A percentile compares a stretch with the other conserved stretches of the same genome.
These are phyloP conservation scores for Infundibulicybe gibba DNA, from an alignment of 768 basidiomycete genomes.

Conservation along the genomic window DNA sequence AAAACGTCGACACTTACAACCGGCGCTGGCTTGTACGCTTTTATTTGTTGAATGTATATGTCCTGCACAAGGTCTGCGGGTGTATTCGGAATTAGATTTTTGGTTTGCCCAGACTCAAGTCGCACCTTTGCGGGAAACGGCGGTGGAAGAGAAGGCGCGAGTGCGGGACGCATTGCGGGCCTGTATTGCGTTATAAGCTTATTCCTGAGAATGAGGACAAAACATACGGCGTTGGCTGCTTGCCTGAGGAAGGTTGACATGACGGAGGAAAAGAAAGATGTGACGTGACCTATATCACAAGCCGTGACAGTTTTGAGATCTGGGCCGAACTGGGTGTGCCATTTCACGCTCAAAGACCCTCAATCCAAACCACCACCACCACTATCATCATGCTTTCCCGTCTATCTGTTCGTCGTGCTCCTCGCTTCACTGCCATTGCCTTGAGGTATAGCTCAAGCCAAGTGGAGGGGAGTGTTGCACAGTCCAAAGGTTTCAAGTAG, in stretches of 20 bases:
- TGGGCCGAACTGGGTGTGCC: too few relatives aligned
- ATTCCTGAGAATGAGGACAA: background rate
- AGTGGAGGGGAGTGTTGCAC: constrained; percentile 56
- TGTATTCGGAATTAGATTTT: constrained; percentile 31
- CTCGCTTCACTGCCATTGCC: constrained; percentile 30
- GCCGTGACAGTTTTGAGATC: constrained; percentile 9
- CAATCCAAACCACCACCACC: constrained; percentile 14
- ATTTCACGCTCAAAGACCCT: background rate
- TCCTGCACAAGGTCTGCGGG: constrained; percentile 89
- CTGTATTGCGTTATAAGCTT: constrained; percentile 25
- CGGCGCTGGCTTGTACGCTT: constrained; percentile 78
- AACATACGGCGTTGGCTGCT: constrained; percentile 41
- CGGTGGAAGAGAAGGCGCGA: constrained; percentile 59
- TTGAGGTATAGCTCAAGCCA: constrained; percentile 34
- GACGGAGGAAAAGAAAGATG: constrained; percentile 43
- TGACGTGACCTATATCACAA: constrained; percentile 38
- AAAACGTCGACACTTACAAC: constrained; percentile 45
- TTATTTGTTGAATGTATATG: constrained; percentile 86
- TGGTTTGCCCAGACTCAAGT: constrained; percentile 11
- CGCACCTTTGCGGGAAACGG: constrained; percentile 61
- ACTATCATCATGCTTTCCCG: constrained; percentile 38
- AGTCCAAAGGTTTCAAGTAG: constrained; percentile 63
- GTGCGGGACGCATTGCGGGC: constrained; percentile 47
- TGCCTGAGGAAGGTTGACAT: constrained; percentile 72
- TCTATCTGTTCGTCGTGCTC: constrained; percentile 36